Evolutionary conservation across 2,329 filamentous ascomycete species (phyloP).

Genomic region (Cadophora malorum): DNA sequence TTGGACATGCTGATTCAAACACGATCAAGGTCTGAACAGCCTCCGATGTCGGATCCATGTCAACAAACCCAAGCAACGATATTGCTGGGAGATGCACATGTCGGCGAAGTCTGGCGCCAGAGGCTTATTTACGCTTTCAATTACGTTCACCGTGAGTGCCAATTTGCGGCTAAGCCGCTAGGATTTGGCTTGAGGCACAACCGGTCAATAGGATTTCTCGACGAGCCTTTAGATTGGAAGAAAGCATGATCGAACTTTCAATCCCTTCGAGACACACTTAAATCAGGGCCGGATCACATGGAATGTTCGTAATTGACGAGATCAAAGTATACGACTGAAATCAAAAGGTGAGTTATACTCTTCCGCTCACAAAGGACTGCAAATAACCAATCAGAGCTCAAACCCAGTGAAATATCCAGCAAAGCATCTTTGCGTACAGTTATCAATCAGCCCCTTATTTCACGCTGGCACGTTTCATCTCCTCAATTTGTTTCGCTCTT

Average conservation of each 20-base stretch:
- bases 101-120: background rate
- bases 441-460: background rate
- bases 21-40: background rate
- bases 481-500: background rate
- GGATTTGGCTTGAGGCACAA: background rate
- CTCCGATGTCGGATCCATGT: background rate
- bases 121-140: background rate
- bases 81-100: background rate
- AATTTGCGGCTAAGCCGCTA: background rate
- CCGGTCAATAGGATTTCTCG: background rate
- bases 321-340: background rate
- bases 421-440: background rate
- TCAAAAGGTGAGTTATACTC: background rate
- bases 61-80: background rate
- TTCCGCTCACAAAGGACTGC: background rate
- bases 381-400: background rate
- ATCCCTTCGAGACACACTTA: no score
- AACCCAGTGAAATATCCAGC: background rate
- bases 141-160: background rate
- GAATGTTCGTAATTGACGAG: background rate
- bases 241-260: background rate
- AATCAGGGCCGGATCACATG: background rate
- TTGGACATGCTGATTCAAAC: background rate
- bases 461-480: background rate
- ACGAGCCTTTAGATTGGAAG: background rate